A percentile compares a stretch with the other conserved stretches of the same genome.
These are phyloP conservation scores for Penicillium sumatraense DNA, from an alignment of 2,329 filamentous ascomycete genomes.

Conservation along the genomic window DNA sequence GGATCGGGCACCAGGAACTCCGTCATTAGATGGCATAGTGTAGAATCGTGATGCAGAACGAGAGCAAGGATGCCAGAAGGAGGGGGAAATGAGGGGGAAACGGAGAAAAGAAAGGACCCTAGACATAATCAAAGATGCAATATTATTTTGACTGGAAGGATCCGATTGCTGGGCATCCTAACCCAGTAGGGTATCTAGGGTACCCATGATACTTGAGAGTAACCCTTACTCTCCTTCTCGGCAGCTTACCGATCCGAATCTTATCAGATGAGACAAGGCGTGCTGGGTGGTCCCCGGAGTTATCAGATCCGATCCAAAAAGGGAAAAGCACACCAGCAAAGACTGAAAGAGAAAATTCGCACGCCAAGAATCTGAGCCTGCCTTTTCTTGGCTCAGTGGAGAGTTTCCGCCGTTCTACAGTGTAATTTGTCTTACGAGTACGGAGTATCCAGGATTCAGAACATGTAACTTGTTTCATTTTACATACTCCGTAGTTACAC, in stretches of 20 bases:
- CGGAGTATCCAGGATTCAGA: too few species aligned
- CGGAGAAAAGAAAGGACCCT: not conserved
- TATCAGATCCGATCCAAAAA: conserved; percentile 14
- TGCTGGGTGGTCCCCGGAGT: not conserved
- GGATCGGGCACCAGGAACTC: conserved; percentile 23
- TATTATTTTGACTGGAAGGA: not conserved
- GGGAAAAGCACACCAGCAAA: not conserved
- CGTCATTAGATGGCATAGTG: conserved; percentile 34
- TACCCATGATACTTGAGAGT: too few species aligned
- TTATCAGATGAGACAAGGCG: conserved; percentile 22
- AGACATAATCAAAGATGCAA: conserved; percentile 1
- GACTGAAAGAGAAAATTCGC: not conserved
- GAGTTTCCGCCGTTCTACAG: not conserved
- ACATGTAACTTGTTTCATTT: too few species aligned
- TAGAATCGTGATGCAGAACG: not conserved
- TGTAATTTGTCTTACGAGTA: too few species aligned
- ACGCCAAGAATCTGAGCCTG: not conserved
- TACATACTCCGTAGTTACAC: too few species aligned
- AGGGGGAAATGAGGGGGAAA: not conserved
- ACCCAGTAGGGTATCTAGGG: too few species aligned
- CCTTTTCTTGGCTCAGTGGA: not conserved
- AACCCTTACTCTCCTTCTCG: too few species aligned
- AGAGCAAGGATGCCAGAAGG: not conserved
- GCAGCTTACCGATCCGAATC: conserved; percentile 3
- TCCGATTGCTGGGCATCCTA: too few species aligned